Base-by-base conservation (phyloP, 148 eudicot genomes). In the Dianthus caryophyllus region DNA sequence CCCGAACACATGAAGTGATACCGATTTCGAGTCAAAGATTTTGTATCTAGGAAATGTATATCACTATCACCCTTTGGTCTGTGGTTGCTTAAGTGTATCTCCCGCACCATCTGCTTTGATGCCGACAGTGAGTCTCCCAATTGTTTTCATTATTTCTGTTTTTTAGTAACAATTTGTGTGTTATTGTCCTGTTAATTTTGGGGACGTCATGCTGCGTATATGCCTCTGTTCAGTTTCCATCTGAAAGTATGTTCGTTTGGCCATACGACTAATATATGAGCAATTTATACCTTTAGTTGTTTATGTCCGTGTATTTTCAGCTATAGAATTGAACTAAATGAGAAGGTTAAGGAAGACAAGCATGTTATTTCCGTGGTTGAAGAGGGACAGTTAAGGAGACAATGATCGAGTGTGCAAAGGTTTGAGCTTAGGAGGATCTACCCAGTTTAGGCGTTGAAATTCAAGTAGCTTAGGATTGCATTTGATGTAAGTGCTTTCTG, bases 1-100 rank as follows among this genome's bases (percentile, higher is more conserved):
- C 91, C 91, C 2, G 83, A 81, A 65, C 81, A 79, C 46, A 64
- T 63, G 61, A 82, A 84, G 65, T 81, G 73, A 84, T 33, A 26
- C 6, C 6, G 20, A 61, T 33, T 36, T 15, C 9, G 21, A 20
- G 17, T 48, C 30, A 56, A 17, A 64, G 25, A 46, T 62, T 64
- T 65, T 10, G 16, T 50, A 26, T 56, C 15, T 49, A 27, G 73
- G 61, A 51, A 13, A n/a, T 66, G 75, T 49, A 65, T 26, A 57
- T 58, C 43, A 16, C 33, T 55, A 53, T 33, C 46, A 30, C 66
- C n/a, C n/a, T n/a, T 47, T 10, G 48, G 33, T 66, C 38, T 61
- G n/a, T n/a, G n/a, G n/a, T 22, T 73, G 67, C 14, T 18, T 66
- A 61, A 65, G 29, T 60, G 49, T 26, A n/a, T n/a, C n/a, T n/a